These are phyloP conservation scores for Epichloe bromicola DNA, from an alignment of 2,329 filamentous ascomycete genomes.

Conservation along the genomic window DNA sequence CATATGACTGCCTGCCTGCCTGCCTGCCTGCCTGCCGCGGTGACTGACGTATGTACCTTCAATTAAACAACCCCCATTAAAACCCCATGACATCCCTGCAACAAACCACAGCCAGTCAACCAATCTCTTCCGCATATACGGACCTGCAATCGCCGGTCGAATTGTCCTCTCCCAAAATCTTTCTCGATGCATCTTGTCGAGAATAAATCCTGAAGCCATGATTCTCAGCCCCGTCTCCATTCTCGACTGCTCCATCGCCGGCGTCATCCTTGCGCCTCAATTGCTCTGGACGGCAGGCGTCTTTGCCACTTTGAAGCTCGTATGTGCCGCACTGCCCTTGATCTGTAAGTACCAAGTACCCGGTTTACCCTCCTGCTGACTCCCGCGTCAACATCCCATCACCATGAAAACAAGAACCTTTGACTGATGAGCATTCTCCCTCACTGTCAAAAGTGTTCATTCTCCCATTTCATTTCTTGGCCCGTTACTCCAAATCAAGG, in stretches of 20 bases:
- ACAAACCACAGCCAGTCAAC: background rate
- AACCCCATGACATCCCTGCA: too few relatives aligned
- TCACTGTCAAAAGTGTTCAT: background rate
- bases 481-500: constrained; percentile 9
- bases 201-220: constrained; percentile 31
- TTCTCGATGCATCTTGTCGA: background rate
- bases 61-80: too few relatives aligned
- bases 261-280: constrained; percentile 57
- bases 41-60: too few relatives aligned
- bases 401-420: too few relatives aligned
- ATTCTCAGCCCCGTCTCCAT: constrained; percentile 62
- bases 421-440: background rate
- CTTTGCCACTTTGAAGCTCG: constrained; percentile 42
- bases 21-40: too few relatives aligned
- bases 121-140: background rate
- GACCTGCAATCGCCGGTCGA: too few relatives aligned
- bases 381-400: background rate
- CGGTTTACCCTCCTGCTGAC: background rate
- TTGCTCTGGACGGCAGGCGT: constrained; percentile 56
- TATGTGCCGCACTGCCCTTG: constrained; percentile 57
- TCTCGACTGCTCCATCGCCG: constrained; percentile 62
- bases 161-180: background rate
- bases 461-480: constrained; percentile 4
- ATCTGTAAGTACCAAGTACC: constrained; percentile 4
- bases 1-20: background rate